Conservation (phyloP, 73 alveolate genomes). For the Symbiodinium pilosum region DNA sequence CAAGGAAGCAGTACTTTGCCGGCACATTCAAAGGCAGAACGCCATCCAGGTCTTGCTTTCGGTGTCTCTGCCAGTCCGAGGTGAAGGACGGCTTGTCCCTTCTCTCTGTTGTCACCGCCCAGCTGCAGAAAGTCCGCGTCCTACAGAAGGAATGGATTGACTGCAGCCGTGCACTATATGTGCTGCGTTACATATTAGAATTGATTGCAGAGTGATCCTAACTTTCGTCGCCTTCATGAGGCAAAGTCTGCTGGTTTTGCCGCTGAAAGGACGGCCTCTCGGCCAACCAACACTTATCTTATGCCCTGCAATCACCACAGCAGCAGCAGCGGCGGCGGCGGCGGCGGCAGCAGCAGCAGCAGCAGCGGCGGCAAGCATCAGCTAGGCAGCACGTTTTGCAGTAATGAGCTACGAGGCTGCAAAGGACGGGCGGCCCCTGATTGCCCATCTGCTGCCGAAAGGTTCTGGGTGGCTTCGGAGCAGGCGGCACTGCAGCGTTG, state of each 20-base stretch:
- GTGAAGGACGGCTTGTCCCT: background rate
- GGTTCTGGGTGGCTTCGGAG: slow-evolving; percentile 77
- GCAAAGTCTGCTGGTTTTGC: background rate
- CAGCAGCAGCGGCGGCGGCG: no score
- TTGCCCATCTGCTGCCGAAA: background rate
- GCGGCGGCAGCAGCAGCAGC: no score
- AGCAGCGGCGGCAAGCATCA: no score
- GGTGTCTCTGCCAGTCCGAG: background rate
- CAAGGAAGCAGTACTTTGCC: background rate
- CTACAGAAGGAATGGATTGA: background rate
- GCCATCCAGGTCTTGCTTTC: background rate
- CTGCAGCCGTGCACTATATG: background rate
- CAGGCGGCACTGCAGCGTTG: slow-evolving; percentile 91
- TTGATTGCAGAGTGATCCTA: no score
- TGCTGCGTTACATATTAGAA: no score
- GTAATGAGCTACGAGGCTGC: no score
- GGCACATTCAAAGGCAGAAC: background rate
- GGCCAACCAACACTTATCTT: background rate
- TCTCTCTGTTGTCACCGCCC: background rate
- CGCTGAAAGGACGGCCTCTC: background rate
- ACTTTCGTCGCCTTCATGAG: no score
- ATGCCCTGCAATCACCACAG: no score
- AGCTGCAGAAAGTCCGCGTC: background rate
- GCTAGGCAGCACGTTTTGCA: no score
- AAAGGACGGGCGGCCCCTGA: no score